These are phyloP conservation scores for Trichoderma brevicompactum DNA, from an alignment of 2,329 filamentous ascomycete species.

Conservation along the genomic window DNA sequence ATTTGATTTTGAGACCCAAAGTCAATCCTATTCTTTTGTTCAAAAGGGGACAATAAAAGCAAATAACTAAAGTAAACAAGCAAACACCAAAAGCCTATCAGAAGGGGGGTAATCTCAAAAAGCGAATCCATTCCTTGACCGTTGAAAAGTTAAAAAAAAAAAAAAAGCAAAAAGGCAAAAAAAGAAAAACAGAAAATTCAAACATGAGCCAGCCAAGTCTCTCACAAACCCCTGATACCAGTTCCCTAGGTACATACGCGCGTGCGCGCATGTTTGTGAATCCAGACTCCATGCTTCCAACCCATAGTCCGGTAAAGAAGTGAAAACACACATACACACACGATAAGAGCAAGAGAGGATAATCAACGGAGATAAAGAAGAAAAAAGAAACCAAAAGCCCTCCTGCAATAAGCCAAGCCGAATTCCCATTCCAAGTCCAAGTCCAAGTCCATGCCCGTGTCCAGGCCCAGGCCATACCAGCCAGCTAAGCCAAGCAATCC, in stretches of 20 bases:
- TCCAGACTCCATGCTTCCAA: slow-evolving; percentile 40
- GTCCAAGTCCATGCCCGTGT: not conserved
- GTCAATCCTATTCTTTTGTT: not conserved
- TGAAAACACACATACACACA: slow-evolving; percentile 27
- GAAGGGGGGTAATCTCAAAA: not conserved
- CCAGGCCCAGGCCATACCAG: slow-evolving; percentile 23
- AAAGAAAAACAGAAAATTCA: slow-evolving; percentile 3
- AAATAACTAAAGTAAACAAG: not conserved
- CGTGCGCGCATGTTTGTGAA: slow-evolving; percentile 28
- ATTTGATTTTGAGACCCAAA: not conserved
- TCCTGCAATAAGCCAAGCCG: slow-evolving; percentile 12
- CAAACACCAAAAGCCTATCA: slow-evolving; percentile 3
- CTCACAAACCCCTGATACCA: slow-evolving; percentile 23
- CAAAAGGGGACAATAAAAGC: not conserved
- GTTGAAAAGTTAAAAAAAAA: too few species aligned
- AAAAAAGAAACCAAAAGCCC: slow-evolving; percentile 23
- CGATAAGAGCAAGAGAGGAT: slow-evolving; percentile 28
- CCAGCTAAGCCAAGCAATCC: slow-evolving; percentile 32
- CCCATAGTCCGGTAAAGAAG: slow-evolving; percentile 15
- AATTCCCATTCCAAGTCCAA: not conserved
- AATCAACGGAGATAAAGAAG: slow-evolving; percentile 9
- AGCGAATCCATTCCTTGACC: slow-evolving; percentile 12
- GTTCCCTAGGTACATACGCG: slow-evolving; percentile 18
- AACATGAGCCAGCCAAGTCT: slow-evolving; percentile 16
- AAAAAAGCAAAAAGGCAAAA: not conserved